Evolutionary conservation across 2,329 filamentous ascomycete genomes (phyloP), one percentile per base, ranked within the genome.

Genomic region (Ophiocordyceps camponoti-saundersi): DNA sequence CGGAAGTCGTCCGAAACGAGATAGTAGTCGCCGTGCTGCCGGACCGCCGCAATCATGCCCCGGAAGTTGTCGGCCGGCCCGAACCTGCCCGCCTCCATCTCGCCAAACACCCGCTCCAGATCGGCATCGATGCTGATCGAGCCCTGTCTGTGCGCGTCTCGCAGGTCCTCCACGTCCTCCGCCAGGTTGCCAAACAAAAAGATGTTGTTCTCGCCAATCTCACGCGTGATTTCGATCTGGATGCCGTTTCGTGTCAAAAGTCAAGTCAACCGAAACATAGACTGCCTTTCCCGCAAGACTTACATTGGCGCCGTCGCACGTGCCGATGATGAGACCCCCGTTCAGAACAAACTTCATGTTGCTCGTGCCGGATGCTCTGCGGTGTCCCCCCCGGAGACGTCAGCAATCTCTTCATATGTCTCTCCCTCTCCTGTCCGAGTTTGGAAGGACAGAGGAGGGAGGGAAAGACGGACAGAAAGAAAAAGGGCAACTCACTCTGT

Each of bases 331-430:
- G 51, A 98, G 72, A 52, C 92, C 92, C 53, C 92, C 92, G 58
- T 96, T 98, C 58, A 98, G 74, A 15, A 95, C 92, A 64, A 98
- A 98, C 67, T 98, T 98, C 92, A 98, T 98, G 77, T 98, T 98
- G 59, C 86, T 94, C 13, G 88, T 95, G 52, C 90, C 90, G 52
- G 76, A 80, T 20, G 78, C 78, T 61, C 71, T 75, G 44, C 30
- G n/a, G 12, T n/a, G n/a, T n/a, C n/a, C n/a, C n/a, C n/a, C n/a
- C 32, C 32, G 32, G 16, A 6, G 29, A 12, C 29, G 29, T 30
- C 29, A 30, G 29, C 29, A 30, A 12, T 30, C 29, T 30, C 29
- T 30, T 2, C 16, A 8, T 21, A 16, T 8, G 15, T 32, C 8
- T 12, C 1, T 8, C 23, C 11, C 21, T 41, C 13, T 32, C 30